Base-by-base conservation (phyloP, 148 eudicot species). In the Amaranthus hypochondriacus region DNA sequence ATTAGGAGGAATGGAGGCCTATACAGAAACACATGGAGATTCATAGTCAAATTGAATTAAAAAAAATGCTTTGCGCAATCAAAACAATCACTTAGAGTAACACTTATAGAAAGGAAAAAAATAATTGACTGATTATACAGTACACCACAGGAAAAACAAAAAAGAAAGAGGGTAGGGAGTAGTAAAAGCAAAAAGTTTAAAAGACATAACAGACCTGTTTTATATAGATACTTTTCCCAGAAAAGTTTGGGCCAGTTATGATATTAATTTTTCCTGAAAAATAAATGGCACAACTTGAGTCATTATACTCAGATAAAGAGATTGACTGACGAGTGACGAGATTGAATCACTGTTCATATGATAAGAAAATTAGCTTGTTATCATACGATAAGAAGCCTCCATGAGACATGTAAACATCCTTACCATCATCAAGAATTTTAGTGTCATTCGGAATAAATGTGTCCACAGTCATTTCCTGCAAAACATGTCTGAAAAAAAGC, bases 391-490 rank as follows among this genome's bases (percentile, higher is more conserved):
- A 70, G 48, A 75, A 49, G 68, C 28, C 12, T 43, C 43, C 55
- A 56, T 69, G 65, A 66, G 67, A 64, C 60, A 46, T 58, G 47
- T 73, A 56, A 59, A 44, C 28, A 42, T 39, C 64, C 56, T 65
- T 73, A 89, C 97, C 99, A 68, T 87, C 87, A 79, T 90, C 86
- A 62, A 75, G 68, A 76, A 95, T 86, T 71, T 84, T 89, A 60
- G 97, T 92, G 80, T 95, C 94, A 81, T 95, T 95, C 7, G 99
- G 97, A 71, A 95, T 95, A 85, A 90, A 95, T 68, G 92, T 92
- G 81, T 92, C 99, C 14, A 92, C 99, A 46, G 96, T 84, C 96
- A 95, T 92, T 81, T 95, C 99, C 89, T 95, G 99, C 88, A 95
- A 86, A 79, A 90, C 84, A 90, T 95, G 99, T 80, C 99, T 95